These are phyloP conservation scores for Ceratorhiza oryzae-sativae DNA, from an alignment of 1,284 basidiomycete genomes.

Conservation along the genomic window DNA sequence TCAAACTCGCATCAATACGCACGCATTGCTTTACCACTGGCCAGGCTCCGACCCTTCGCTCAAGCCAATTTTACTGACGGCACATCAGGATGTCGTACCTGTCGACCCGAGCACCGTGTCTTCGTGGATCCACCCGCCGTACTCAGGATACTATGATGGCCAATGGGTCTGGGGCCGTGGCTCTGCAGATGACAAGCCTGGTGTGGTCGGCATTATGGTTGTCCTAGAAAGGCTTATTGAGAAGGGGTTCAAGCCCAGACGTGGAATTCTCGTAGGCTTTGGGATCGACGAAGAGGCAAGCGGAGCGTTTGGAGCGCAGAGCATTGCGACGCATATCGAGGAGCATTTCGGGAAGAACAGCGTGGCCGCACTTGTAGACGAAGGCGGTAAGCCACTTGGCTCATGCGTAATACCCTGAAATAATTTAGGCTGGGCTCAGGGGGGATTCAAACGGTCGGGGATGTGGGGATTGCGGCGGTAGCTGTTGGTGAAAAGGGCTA, in stretches of 20 bases:
- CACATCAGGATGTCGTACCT: slow-evolving; percentile 59
- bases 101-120: slow-evolving; percentile 56
- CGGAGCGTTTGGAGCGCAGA: slow-evolving; percentile 48
- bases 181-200: slow-evolving; percentile 54
- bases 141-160: slow-evolving; percentile 55
- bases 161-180: slow-evolving; percentile 62
- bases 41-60: slow-evolving; percentile 49
- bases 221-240: slow-evolving; percentile 55
- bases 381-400: slow-evolving; percentile 45
- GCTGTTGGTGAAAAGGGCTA: slow-evolving; percentile 57
- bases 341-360: slow-evolving; percentile 52
- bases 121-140: slow-evolving; percentile 59
- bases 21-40: slow-evolving; percentile 56
- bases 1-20: slow-evolving; percentile 53
- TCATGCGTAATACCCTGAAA: neutral
- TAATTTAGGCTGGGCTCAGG: slow-evolving; percentile 46
- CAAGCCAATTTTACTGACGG: slow-evolving; percentile 55
- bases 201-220: slow-evolving; percentile 42
- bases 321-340: slow-evolving; percentile 48
- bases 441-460: slow-evolving; percentile 48
- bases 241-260: slow-evolving; percentile 54
- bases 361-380: slow-evolving; percentile 55
- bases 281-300: slow-evolving; percentile 61
- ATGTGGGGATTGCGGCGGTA: slow-evolving; percentile 54
- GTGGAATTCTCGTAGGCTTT: slow-evolving; percentile 55